Base-by-base conservation (phyloP, 176 grass and related monocot species). In the Canna indica region DNA sequence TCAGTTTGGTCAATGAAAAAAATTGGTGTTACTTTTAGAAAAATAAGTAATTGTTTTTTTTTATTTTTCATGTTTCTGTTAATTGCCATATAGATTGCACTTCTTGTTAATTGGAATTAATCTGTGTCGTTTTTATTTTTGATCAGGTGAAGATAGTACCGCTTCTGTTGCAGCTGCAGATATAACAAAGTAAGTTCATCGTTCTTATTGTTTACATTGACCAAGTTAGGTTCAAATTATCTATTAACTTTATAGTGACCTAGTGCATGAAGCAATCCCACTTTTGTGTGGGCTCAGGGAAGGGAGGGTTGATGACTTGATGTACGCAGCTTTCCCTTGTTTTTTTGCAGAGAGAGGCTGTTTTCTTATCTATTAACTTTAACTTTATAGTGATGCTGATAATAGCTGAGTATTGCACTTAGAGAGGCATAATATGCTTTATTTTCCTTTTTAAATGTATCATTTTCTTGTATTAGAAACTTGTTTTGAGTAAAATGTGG, bases 161-260 rank as follows among this genome's bases (percentile, higher is more conserved):
- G 62, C 70, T 61, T 75, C 84, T 44, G 82, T 84, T 74, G 86
- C 82, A 47, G 85, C 85, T 42, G 84, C 95, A 73, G 95, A 99
- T 73, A 82, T 88, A 88, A 99, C 95, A 74, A 99, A 99, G 95
- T 94, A 93, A 72, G 76, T 6, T 67, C 27, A 53, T 76, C n/a
- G 64, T 77, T 41, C 50, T 71, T 58, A 26, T 41, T 41, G 67
- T 26, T 29, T 35, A 25, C 33, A n/a, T 17, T 32, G 24, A n/a
- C 22, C 48, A 69, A 58, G 5, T 36, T 41, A 62, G 73, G 26
- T 59, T 69, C 30, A 35, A 29, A 2, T 69, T 16, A 26, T 52
- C 3, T 34, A 67, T 65, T 38, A 47, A 17, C 18, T 7, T 70
- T 47, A 2, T 52, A 32, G 63, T 39, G 8, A 34, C 13, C 16